A percentile compares a stretch with the other conserved stretches of the same genome.
Conservation (phyloP, 2,329 filamentous ascomycete genomes). For the Neophaeococcomyces mojaviensis region DNA sequence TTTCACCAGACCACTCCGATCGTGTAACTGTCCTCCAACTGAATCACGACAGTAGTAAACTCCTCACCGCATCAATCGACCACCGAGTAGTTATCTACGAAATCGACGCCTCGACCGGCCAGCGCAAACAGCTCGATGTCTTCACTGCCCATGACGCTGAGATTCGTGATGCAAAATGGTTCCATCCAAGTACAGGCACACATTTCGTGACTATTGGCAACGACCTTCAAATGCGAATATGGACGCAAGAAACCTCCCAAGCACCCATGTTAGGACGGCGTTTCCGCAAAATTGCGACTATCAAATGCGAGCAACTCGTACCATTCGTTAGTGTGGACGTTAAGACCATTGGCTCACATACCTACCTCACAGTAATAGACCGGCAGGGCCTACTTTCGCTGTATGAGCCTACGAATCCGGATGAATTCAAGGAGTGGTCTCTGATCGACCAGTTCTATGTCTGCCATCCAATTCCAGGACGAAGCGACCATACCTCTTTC, state of each 20-base stretch:
- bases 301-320: conserved; percentile 56
- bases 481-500: conserved; percentile 83
- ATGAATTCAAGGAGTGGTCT: conserved; percentile 69
- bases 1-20: conserved; percentile 44
- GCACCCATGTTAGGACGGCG: conserved; percentile 65
- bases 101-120: conserved; percentile 63
- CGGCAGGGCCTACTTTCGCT: conserved; percentile 73
- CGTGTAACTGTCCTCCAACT: conserved; percentile 79
- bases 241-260: conserved; percentile 82
- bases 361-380: conserved; percentile 77
- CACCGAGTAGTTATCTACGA: conserved; percentile 91
- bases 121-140: conserved; percentile 69
- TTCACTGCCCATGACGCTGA: conserved; percentile 89
- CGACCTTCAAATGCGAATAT: conserved; percentile 83
- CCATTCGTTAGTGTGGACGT: conserved; percentile 74
- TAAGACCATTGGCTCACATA: conserved; percentile 64
- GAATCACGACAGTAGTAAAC: conserved; percentile 86
- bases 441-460: conserved; percentile 70
- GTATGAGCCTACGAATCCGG: conserved; percentile 77
- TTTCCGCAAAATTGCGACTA: conserved; percentile 63
- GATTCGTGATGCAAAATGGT: conserved; percentile 89
- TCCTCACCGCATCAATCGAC: conserved; percentile 84
- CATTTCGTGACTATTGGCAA: conserved; percentile 81
- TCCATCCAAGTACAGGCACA: conserved; percentile 81
- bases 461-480: conserved; percentile 55